Conservation (phyloP, 768 basidiomycete genomes). For the Coprinopsis cinerea region DNA sequence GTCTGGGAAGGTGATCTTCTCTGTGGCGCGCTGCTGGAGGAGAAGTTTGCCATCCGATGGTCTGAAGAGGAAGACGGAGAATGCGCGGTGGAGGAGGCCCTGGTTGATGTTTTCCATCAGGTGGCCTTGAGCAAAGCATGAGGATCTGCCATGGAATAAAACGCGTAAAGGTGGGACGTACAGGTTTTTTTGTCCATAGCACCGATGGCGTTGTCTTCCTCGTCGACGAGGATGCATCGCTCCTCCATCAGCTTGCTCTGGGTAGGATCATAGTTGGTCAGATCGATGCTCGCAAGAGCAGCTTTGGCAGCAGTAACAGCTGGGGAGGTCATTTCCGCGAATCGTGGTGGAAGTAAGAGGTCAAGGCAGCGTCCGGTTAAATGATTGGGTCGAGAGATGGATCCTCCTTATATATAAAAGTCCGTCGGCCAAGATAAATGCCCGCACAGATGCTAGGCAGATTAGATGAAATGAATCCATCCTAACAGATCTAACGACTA, state of each 20-base stretch:
- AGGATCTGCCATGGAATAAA: background rate
- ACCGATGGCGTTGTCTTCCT: slow-evolving; percentile 78
- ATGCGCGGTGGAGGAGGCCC: slow-evolving; percentile 93
- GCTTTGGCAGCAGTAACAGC: slow-evolving; percentile 58
- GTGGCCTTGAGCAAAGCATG: slow-evolving; percentile 57
- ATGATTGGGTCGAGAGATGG: no score
- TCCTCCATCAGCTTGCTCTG: slow-evolving; percentile 97
- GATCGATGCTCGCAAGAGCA: slow-evolving; percentile 67
- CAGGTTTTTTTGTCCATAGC: slow-evolving; percentile 96
- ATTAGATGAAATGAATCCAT: no score
- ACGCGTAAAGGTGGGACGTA: slow-evolving; percentile 33
- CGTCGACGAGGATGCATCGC: slow-evolving; percentile 86
- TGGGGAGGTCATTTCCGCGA: slow-evolving; percentile 31
- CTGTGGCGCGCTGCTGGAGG: slow-evolving; percentile 91
- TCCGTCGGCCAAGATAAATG: no score
- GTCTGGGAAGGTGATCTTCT: slow-evolving; percentile 98
- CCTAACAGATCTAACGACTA: no score
- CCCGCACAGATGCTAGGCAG: no score
- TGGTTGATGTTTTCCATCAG: slow-evolving; percentile 95
- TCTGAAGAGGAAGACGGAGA: slow-evolving; percentile 95
- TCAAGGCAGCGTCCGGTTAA: no score
- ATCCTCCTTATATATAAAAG: no score
- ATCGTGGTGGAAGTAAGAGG: background rate
- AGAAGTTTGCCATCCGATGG: slow-evolving; percentile 91
- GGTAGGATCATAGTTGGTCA: slow-evolving; percentile 82